A percentile compares a stretch with the other conserved stretches of the same genome.
These are phyloP conservation scores for Cladorrhinum samala DNA, from an alignment of 495 filamentous ascomycete species.

Conservation along the genomic window DNA sequence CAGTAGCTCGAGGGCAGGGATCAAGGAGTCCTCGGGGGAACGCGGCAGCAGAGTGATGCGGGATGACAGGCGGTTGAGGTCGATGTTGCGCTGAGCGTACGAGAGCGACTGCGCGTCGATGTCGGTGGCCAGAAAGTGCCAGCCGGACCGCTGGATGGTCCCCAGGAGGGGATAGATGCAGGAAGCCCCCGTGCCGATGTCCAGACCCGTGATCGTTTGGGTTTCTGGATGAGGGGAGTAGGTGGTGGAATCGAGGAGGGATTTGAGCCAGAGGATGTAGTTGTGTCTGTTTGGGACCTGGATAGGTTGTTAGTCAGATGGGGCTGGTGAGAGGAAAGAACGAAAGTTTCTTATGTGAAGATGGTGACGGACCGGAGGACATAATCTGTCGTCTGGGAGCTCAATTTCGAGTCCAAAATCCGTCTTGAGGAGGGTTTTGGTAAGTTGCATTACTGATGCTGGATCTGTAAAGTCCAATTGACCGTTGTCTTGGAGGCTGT, in stretches of 20 bases:
- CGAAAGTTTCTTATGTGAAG: too few relatives aligned
- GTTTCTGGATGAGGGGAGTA: slow-evolving; percentile 43
- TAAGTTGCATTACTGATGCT: slow-evolving; percentile 69
- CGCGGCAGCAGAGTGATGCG: slow-evolving; percentile 61
- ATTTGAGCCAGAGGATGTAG: slow-evolving; percentile 87
- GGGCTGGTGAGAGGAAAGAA: neutral
- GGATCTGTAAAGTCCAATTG: slow-evolving; percentile 81
- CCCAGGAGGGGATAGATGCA: slow-evolving; percentile 86
- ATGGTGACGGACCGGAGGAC: too few relatives aligned
- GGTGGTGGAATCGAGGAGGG: slow-evolving; percentile 68
- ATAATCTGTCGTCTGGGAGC: slow-evolving; percentile 72
- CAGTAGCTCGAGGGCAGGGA: slow-evolving; percentile 49
- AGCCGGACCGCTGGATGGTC: slow-evolving; percentile 66
- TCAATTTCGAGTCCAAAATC: slow-evolving; percentile 70
- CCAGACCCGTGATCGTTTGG: slow-evolving; percentile 62
- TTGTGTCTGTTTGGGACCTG: slow-evolving; percentile 77
- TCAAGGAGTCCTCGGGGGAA: slow-evolving; percentile 43
- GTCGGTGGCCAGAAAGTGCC: slow-evolving; percentile 65
- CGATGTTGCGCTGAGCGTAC: slow-evolving; percentile 59
- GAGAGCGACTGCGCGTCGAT: slow-evolving; percentile 66
- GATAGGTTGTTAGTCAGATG: neutral
- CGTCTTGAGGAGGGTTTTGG: slow-evolving; percentile 65
- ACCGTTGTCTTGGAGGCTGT: slow-evolving; percentile 51
- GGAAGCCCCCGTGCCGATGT: slow-evolving; percentile 88
- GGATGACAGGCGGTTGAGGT: slow-evolving; percentile 54